Base-by-base conservation (phyloP, 164 flowering plant genomes). In the Nymphaea thermarum region DNA sequence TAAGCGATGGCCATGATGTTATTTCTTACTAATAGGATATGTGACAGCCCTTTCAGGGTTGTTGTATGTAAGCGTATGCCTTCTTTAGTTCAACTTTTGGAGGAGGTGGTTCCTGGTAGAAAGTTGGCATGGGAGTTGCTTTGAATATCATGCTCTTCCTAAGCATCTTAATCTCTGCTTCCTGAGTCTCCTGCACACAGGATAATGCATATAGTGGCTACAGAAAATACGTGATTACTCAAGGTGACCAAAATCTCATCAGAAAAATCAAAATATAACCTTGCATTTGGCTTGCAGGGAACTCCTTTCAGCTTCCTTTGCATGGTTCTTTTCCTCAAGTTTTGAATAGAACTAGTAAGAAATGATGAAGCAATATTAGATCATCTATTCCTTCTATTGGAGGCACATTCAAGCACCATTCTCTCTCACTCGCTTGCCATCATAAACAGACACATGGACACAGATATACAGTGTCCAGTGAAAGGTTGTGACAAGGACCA, bases 121-220 rank as follows among this genome's bases (percentile, higher is more conserved):
- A 93, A 76, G 80, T 91, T 47, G 98, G 98, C 96, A 93, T 84
- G 4, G 98, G 98, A 36, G 89, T 87, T 43, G 98, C 98, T 80
- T 89, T 93, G 72, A 93, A 91, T n/a, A 70, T 82, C 74, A 93
- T 74, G 71, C 80, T 89, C 80, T 91, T 93, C 78, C 97, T 77
- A 11, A 89, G 77, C 83, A 77, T 78, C 80, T 80, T 93, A 71
- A 91, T 79, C 77, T 91, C 98, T 65, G 97, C 97, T 73, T 88
- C 98, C 75, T 82, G 91, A 74, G 81, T 76, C 79, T 89, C 97
- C 98, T 93, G 75, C 44, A 70, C 45, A 65, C 65, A n/a, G 36
- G 16, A 61, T n/a, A 5, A 67, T 42, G 42, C 11, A 42, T 42
- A 3, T 42, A 65, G 15, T 25, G 2, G 42, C 18, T 12, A 66